Base-by-base conservation (phyloP, 2,329 filamentous ascomycete genomes). In the Sporothrix sp. region DNA sequence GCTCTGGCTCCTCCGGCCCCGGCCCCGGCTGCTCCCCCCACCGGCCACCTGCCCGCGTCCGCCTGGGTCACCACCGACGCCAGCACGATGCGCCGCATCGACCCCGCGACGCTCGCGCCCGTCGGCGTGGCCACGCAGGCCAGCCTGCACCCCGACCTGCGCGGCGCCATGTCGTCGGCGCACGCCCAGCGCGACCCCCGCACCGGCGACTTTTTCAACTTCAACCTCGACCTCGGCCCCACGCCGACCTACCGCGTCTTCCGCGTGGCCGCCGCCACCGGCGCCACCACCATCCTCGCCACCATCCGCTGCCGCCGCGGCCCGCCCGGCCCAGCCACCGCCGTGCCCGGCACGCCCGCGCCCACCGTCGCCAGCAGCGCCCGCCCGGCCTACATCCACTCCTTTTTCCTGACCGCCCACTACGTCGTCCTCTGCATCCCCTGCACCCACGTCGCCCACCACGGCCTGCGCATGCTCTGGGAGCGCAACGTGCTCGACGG, bases 191-290 rank as follows among this genome's bases (percentile, higher is more conserved):
- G 77, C 0, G 86, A 93, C 61, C 84, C 83, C 0, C 64, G 67
- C 0, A 89, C 82, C 0, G 87, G 87, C 7, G 86, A 93, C 56
- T 61, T 86, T 7, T 91, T 79, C 72, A 94, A 93, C 66, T 91
- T 79, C 67, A 94, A 94, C 60, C 75, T 90, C n/a, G 73, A 80
- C 0, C 63, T 86, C 21, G 81, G 80, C 0, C 64, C 63, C 0
- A 60, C 59, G 0, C 62, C 77, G 0, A 78, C 71, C 0, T 91
- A 90, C 61, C 80, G 84, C n/a, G 61, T 91, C 13, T 91, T 89
- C 63, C 68, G 74, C 2, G 75, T 79, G 3, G 81, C 75, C 14
- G 74, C 77, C 0, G 63, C 70, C 0, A 82, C 78, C 0, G 84
- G 82, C 1, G 68, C 76, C 47, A 86, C 84, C 0, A 75, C 79